Evolutionary conservation across 2,329 filamentous ascomycete species (phyloP).

Genomic region (Monosporascus sp.): DNA sequence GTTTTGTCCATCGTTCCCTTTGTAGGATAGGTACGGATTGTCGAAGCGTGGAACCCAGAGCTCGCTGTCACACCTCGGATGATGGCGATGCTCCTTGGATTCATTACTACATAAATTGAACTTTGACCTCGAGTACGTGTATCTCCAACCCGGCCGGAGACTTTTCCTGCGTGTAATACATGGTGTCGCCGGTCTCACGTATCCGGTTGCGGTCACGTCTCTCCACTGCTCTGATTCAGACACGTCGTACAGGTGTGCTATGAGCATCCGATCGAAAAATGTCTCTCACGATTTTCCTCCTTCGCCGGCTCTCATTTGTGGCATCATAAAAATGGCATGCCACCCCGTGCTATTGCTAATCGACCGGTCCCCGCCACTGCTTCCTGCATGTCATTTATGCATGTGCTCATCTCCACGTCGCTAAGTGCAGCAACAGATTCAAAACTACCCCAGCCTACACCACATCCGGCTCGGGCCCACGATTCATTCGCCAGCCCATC

Average conservation of each 20-base stretch:
- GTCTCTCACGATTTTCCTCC: background rate
- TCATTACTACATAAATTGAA: too few species aligned
- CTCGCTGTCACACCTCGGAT: too few species aligned
- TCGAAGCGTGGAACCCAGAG: too few species aligned
- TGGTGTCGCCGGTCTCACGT: background rate
- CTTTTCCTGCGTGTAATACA: background rate
- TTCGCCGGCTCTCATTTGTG: background rate
- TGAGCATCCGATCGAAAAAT: background rate
- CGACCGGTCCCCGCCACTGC: conserved; percentile 14
- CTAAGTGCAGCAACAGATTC: background rate
- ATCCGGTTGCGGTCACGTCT: background rate
- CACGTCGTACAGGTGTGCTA: background rate
- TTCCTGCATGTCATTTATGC: conserved; percentile 26
- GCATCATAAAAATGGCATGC: too few species aligned
- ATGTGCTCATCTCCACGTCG: conserved; percentile 22
- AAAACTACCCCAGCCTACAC: conserved; percentile 15
- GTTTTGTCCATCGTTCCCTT: too few species aligned
- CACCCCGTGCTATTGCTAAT: background rate
- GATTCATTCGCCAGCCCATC: conserved; percentile 9
- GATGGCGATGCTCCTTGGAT: too few species aligned
- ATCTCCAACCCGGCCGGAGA: too few species aligned
- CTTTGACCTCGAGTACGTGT: too few species aligned
- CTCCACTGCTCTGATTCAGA: background rate
- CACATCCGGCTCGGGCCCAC: conserved; percentile 21
- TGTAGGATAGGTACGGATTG: too few species aligned